These are phyloP conservation scores for Solanum rostratum DNA, from an alignment of 257 asterid species.

Conservation along the genomic window DNA sequence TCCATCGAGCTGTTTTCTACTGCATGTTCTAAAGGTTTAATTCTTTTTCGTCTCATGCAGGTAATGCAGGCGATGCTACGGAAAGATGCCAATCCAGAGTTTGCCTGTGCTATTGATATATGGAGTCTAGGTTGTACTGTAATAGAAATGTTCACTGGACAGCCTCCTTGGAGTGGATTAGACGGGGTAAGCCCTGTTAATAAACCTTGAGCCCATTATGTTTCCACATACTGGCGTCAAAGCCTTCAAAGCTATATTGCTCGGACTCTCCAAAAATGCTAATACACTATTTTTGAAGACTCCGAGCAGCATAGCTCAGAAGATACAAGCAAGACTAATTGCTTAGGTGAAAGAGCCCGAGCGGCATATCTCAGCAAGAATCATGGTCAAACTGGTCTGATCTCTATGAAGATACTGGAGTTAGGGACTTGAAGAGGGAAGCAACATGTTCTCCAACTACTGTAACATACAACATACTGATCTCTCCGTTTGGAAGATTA, in stretches of 20 bases:
- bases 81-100: conserved; percentile 50
- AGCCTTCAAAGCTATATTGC: not conserved
- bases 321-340: too few relatives aligned
- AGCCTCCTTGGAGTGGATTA: conserved; percentile 78
- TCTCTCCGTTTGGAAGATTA: conserved; percentile 57
- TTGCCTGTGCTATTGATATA: conserved; percentile 69
- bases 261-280: not conserved
- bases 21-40: not conserved
- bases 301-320: not conserved
- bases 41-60: conserved; percentile 12
- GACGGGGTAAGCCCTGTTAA: conserved; percentile 28
- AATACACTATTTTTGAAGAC: not conserved
- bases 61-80: conserved; percentile 74
- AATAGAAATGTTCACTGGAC: conserved; percentile 76
- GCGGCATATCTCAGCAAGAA: not conserved
- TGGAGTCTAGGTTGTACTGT: conserved; percentile 95
- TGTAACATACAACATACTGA: conserved; percentile 71
- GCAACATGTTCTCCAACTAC: conserved; percentile 47
- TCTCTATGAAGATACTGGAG: not conserved
- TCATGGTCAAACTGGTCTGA: not conserved
- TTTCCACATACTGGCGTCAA: not conserved
- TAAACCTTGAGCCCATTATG: not conserved
- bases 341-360: not conserved
- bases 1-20: not conserved
- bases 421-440: conserved; percentile 45